Evolutionary conservation across 768 basidiomycete genomes (phyloP), one percentile per base, ranked within the genome.

Genomic region (Mycena amicta): DNA sequence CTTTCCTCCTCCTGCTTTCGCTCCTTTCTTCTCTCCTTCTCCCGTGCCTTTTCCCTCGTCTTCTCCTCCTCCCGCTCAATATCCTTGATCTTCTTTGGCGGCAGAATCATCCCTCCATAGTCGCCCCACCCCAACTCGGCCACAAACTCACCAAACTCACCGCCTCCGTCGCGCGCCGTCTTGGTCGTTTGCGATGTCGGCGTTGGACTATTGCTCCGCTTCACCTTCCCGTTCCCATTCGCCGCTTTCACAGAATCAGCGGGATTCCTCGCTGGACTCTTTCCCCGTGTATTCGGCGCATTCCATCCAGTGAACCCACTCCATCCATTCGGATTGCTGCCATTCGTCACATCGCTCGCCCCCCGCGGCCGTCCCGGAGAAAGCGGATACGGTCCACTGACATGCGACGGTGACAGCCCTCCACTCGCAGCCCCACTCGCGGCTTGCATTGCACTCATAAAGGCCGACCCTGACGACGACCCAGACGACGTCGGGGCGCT

Each of bases 331-430:
- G n/a, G n/a, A n/a, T 30, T 46, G 50, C 50, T 37, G 5, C n/a
- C n/a, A n/a, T n/a, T n/a, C n/a, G 69, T 65, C 20, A 62, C 63
- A 54, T 72, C 69, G 53, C 70, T 71, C 23, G 60, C 54, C 5
- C 73, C 71, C 22, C 73, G 46, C 31, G 69, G 54, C 18, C 74
- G 69, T 53, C 57, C 57, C 4, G 70, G 63, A 26, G 62, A 47
- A 4, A 75, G 65, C 28, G 74, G 63, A 50, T 62, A 68, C 8
- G 75, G 74, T 26, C 61, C 59, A 52, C 64, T 66, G 28, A 65
- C 60, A 28, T 52, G 55, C 52, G 49, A 45, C 39, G 55, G 28
- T 31, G 56, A 55, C 2, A 16, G 3, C 40, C n/a, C 52, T 13
- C 26, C 30, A 16, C 46, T 31, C 18, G 31, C 52, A 27, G 12